Percentiles rank a stretch among this genome's conserved stretches.
These are phyloP conservation scores for Komagataella mondaviorum DNA, from an alignment of 805 yeast genomes.

Conservation along the genomic window DNA sequence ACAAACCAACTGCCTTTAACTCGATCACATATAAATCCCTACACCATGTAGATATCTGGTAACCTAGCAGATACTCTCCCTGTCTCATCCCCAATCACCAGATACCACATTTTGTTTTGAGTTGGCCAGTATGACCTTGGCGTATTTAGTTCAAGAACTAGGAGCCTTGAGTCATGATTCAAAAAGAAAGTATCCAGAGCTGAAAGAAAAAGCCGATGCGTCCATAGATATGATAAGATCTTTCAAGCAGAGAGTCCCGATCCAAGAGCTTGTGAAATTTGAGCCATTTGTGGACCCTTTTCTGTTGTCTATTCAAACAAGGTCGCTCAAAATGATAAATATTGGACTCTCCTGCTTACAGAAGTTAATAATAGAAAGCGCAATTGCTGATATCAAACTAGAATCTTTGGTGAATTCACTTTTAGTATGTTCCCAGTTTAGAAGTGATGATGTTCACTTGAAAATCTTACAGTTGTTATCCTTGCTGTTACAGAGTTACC, in stretches of 20 bases:
- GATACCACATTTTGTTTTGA: not conserved
- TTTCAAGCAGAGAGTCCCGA: not conserved
- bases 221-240: constrained; percentile 30
- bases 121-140: not conserved
- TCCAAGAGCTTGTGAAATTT: not conserved
- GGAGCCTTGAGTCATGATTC: constrained; percentile 50
- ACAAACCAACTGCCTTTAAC: not conserved
- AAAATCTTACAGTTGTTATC: constrained; percentile 80
- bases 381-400: not conserved
- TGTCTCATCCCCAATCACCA: not conserved
- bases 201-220: constrained; percentile 40
- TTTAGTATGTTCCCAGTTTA: not conserved
- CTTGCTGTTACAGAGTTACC: constrained; percentile 52
- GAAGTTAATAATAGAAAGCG: not conserved
- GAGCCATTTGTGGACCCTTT: not conserved
- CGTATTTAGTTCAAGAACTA: constrained; percentile 27
- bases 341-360: not conserved
- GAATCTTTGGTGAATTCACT: not conserved
- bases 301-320: not conserved
- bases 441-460: constrained; percentile 58
- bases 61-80: not conserved
- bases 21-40: not conserved
- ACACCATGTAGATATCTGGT: not conserved
- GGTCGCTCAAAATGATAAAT: not conserved
- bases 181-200: constrained; percentile 55